Conservation (phyloP, 2,329 filamentous ascomycete genomes). For the Podosphaera aphanis region DNA sequence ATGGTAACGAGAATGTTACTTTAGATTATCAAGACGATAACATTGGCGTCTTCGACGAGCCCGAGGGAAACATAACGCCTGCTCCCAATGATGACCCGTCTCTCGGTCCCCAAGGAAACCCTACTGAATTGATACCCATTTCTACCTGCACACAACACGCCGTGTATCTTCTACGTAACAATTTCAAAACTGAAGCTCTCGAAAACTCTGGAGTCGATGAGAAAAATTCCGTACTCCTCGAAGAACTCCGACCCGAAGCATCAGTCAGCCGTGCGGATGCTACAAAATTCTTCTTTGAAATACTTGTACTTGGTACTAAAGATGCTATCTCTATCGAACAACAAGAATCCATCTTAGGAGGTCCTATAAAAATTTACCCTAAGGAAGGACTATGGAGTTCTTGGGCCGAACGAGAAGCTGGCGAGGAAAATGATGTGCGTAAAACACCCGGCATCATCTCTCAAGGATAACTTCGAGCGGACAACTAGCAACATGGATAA, state of each 20-base stretch:
- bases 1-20: conserved; percentile 22
- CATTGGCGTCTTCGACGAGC: conserved; percentile 29
- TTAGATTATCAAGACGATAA: conserved; percentile 30
- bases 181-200: conserved; percentile 54
- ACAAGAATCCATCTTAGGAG: conserved; percentile 45
- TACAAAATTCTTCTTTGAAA: conserved; percentile 99
- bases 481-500: neutral
- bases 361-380: conserved; percentile 58
- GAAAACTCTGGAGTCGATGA: conserved; percentile 48
- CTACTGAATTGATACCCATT: conserved; percentile 64
- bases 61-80: conserved; percentile 22
- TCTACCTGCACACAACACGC: conserved; percentile 86
- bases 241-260: conserved; percentile 66
- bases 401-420: conserved; percentile 65
- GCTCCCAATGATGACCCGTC: conserved; percentile 57
- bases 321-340: conserved; percentile 96
- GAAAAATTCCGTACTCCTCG: conserved; percentile 62
- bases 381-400: conserved; percentile 94
- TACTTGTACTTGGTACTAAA: conserved; percentile 85
- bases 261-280: conserved; percentile 70
- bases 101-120: conserved; percentile 49
- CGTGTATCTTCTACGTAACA: conserved; percentile 76
- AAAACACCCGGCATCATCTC: neutral
- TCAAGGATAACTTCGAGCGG: neutral
- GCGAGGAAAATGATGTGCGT: conserved; percentile 29